Conservation (phyloP, 1,284 basidiomycete genomes). For the Moesziomyces parantarcticus region DNA sequence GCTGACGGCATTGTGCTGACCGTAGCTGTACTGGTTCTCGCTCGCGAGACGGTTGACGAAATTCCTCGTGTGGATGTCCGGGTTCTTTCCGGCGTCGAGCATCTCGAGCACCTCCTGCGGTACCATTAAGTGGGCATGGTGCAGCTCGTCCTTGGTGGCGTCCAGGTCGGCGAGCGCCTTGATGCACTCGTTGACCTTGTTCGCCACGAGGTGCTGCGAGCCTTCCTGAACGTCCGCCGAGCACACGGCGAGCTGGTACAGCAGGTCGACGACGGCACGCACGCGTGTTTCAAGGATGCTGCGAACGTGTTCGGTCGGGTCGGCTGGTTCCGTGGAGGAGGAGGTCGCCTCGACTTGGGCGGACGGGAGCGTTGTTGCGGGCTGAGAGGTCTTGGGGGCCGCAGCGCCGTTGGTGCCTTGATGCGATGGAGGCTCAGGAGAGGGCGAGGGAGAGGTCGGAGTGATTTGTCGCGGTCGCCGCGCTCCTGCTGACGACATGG, state of each 20-base stretch:
- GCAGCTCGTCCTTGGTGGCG: conserved; percentile 50
- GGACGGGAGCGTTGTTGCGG: background rate
- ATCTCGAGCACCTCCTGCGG: conserved; percentile 62
- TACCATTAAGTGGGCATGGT: conserved; percentile 45
- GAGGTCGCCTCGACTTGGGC: background rate
- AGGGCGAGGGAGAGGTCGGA: conserved; percentile 46
- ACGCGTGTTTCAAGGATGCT: conserved; percentile 52
- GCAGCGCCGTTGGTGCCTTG: conserved; percentile 17
- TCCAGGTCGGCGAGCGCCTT: conserved; percentile 53
- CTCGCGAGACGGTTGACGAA: conserved; percentile 60
- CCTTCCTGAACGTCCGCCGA: conserved; percentile 61
- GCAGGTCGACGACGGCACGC: conserved; percentile 56
- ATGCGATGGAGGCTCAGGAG: conserved; percentile 34
- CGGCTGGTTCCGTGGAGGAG: background rate
- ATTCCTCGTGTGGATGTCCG: conserved; percentile 63
- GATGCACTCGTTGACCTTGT: conserved; percentile 59
- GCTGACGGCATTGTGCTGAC: conserved; percentile 48
- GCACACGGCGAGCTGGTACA: conserved; percentile 62
- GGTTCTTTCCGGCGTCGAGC: conserved; percentile 64
- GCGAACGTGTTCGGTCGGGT: conserved; percentile 41
- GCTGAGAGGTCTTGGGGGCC: background rate
- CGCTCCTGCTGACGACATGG: conserved; percentile 27
- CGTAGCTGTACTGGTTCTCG: conserved; percentile 66
- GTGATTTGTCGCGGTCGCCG: conserved; percentile 38
- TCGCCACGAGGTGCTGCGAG: conserved; percentile 52